Evolutionary conservation across 345 rosid species (phyloP), one percentile per base, ranked within the genome.

Genomic region (Aethionema arabicum): DNA sequence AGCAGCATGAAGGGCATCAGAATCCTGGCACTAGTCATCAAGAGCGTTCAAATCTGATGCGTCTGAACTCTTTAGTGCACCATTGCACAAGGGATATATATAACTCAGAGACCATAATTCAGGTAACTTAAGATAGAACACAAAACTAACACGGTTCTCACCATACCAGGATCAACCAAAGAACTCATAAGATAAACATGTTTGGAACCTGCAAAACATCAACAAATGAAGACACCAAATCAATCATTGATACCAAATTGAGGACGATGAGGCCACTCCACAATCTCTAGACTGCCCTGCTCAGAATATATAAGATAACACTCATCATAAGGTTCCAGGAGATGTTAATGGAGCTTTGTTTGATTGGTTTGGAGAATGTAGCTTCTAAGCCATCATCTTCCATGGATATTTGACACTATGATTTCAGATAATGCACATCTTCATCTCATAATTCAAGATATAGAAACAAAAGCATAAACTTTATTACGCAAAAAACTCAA

Each of bases 221-320:
- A 21, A 90, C 85, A 61, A 93, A 93, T 41, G 99, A 82, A 21
- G 97, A 87, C 27, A 90, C 83, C 79, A 92, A n/a, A n/a, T n/a
- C n/a, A 78, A 35, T 79, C 78, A 67, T 93, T 90, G 83, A 92
- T 89, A 57, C 91, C 79, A 27, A 81, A 67, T 36, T 62, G 72
- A 56, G 79, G 66, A 56, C 37, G 69, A 53, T 57, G 50, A 78
- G 65, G 56, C 46, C 75, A 68, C 72, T 84, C 74, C 75, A 80
- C 1, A 39, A 81, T 81, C 77, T 85, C 80, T 50, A 89, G 84
- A 67, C 98, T 89, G 98, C 81, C 83, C 86, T 85, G 88, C 79
- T 95, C 79, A 76, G 56, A 76, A 66, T 47, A 41, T 44, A 50
- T 67, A 36, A 77, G 66, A 81, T 62, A 63, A 73, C 68, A 81